Conservation (phyloP, 495 filamentous ascomycete species). For the Podospora tetraspora region DNA sequence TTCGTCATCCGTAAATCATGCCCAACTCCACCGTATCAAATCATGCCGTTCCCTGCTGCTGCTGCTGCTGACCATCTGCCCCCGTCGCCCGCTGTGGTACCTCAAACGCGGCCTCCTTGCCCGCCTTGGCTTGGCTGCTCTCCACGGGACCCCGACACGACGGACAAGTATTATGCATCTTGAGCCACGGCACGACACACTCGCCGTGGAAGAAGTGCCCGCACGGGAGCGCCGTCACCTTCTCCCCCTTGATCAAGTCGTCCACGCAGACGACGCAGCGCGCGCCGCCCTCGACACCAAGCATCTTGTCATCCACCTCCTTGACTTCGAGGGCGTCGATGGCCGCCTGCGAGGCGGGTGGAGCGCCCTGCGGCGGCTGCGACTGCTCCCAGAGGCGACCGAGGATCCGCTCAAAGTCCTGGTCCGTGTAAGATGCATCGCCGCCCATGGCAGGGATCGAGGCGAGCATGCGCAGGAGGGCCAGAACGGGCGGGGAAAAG, state of each 20-base stretch:
- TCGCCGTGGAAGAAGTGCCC: constrained; percentile 80
- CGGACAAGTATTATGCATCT: constrained; percentile 81
- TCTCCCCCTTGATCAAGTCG: constrained; percentile 62
- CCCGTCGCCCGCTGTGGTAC: not conserved
- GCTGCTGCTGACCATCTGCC: not conserved
- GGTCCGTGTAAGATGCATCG: constrained; percentile 82
- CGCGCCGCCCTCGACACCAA: constrained; percentile 44
- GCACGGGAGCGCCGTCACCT: constrained; percentile 76
- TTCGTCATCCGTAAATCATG: not conserved
- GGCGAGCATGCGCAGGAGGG: constrained; percentile 47
- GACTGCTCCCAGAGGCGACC: constrained; percentile 75
- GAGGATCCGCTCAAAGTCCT: constrained; percentile 81
- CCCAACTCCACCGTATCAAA: not conserved
- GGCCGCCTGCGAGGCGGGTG: constrained; percentile 67
- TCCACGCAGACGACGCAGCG: constrained; percentile 94
- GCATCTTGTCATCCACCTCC: constrained; percentile 57
- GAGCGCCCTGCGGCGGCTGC: constrained; percentile 60
- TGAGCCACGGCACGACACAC: constrained; percentile 72
- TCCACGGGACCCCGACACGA: constrained; percentile 74
- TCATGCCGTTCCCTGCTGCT: not conserved
- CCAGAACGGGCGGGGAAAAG: not conserved
- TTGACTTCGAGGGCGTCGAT: constrained; percentile 67
- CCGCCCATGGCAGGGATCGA: constrained; percentile 52
- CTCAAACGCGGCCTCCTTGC: constrained; percentile 5
- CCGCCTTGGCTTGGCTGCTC: constrained; percentile 8